Evolutionary conservation across 2,329 filamentous ascomycete genomes (phyloP), one percentile per base, ranked within the genome.

Genomic region (Xylaria sp.): DNA sequence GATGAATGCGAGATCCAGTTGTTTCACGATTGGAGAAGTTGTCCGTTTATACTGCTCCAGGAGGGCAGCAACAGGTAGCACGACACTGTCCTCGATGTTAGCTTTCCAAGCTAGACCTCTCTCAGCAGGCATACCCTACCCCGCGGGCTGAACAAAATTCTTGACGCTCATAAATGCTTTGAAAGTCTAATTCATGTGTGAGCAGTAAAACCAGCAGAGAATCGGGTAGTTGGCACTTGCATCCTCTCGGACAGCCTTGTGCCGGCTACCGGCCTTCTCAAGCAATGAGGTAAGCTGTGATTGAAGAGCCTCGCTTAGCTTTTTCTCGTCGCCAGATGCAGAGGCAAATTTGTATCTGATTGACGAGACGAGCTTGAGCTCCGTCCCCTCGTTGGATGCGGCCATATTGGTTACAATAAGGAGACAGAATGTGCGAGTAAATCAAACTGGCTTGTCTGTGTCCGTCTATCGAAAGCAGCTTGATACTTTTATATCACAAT

Each of bases 1-100:
- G 42, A 97, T 91, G 76, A 97, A 97, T 20, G 92, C 85, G 45
- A 98, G 82, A 79, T 98, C 94, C 73, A 97, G 92, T 76, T 97
- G 92, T 69, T 93, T 90, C 70, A 99, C 88, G 42, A 97, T 84
- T 0, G 90, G 83, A 13, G 90, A 90, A 44, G 89, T 84, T 42
- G 88, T 88, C 25, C 92, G 88, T 78, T 96, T 97, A 84, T 97
- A 97, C 78, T 98, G 96, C 72, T 94, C 90, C 61, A 98, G 79
- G 20, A 99, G 84, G 17, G 90, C 88, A n/a, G 88, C 86, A 13
- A 98, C 94, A 0, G 96, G 96, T 5, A 99, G 83, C 61, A 94
- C 85, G 70, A 97, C 89, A 55, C 86, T 86, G 69, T 68, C 22
- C 31, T 50, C n/a, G n/a, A 42, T 22, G 51, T 71, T 53, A 71